These are phyloP conservation scores for Mortierella alpina DNA, from an alignment of 192 early-diverging fungal species.

Conservation along the genomic window DNA sequence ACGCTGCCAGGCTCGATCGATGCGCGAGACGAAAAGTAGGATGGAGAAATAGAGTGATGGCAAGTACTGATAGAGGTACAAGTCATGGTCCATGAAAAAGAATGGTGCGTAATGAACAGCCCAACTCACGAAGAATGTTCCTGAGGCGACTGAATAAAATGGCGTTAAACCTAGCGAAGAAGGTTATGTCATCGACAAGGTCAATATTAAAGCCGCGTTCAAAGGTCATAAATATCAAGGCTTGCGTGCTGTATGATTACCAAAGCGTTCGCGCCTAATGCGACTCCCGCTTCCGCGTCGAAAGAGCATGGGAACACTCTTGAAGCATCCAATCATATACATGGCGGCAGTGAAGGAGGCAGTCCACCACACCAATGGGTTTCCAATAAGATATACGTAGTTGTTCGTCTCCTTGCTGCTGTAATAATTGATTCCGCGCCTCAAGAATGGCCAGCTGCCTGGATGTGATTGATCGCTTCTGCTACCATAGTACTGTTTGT, in stretches of 20 bases:
- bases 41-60: slow-evolving; percentile 93
- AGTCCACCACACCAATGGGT: slow-evolving; percentile 88
- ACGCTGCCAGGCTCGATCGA: slow-evolving; percentile 60
- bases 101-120: slow-evolving; percentile 88
- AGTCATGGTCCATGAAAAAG: slow-evolving; percentile 86
- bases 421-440: slow-evolving; percentile 89
- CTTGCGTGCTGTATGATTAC: background rate
- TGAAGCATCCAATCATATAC: slow-evolving; percentile 58
- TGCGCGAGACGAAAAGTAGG: slow-evolving; percentile 70
- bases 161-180: slow-evolving; percentile 33
- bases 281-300: no score
- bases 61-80: slow-evolving; percentile 94
- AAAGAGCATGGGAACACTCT: background rate
- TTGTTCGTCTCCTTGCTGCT: slow-evolving; percentile 68
- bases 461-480: slow-evolving; percentile 68
- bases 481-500: slow-evolving; percentile 43
- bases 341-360: slow-evolving; percentile 64
- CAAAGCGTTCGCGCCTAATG: background rate
- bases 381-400: slow-evolving; percentile 90
- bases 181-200: slow-evolving; percentile 11
- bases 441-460: slow-evolving; percentile 85
- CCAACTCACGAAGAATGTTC: slow-evolving; percentile 80
- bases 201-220: slow-evolving; percentile 31
- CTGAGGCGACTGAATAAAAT: slow-evolving; percentile 63
- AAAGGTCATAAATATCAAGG: background rate